Evolutionary conservation across 495 filamentous ascomycete genomes (phyloP), one percentile per base, ranked within the genome.

Genomic region (Durotheca rogersii): DNA sequence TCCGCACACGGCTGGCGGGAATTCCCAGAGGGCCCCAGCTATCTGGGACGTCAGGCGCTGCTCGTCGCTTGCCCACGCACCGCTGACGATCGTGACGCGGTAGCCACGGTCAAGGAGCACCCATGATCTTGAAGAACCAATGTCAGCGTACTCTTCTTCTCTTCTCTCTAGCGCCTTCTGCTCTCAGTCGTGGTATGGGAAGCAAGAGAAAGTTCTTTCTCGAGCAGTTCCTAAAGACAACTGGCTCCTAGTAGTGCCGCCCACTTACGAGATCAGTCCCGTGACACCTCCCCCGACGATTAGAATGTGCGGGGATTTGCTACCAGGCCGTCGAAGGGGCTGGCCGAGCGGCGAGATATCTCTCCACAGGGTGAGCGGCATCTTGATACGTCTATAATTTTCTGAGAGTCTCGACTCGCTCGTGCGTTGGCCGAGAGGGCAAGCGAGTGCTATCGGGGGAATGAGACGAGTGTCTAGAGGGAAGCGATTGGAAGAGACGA

Each of bases 21-120:
- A 73, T 48, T 80, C 74, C 76, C 76, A 80, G 1, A 80, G 64
- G 2, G 76, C 75, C 7, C 74, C 76, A 3, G 72, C 71, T 17
- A 76, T 70, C 48, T 80, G 76, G 4, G 76, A 78, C 7, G 76
- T 77, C 11, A 80, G 60, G 5, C 74, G 71, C 30, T 68, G 57
- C 15, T 63, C 45, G 17, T 59, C 45, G 32, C 47, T 68, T 11
- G 62, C 72, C 72, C 73, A 80, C 25, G 72, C 64, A 33, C 64
- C 71, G 18, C 75, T 67, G 19, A 78, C 40, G 20, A 80, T 64
- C 9, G 74, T 78, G 36, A 79, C 76, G 7, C 62, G 61, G 60
- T 75, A 77, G 25, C 76, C 76, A 14, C 55, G 56, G 44, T 80
- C 76, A 6, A 78, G 67, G 9, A 79, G 64, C 6, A 67, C 50